phyloP scores from a whole-genome alignment of 345 rosid species.

The Excoecaria agallocha region DNA sequence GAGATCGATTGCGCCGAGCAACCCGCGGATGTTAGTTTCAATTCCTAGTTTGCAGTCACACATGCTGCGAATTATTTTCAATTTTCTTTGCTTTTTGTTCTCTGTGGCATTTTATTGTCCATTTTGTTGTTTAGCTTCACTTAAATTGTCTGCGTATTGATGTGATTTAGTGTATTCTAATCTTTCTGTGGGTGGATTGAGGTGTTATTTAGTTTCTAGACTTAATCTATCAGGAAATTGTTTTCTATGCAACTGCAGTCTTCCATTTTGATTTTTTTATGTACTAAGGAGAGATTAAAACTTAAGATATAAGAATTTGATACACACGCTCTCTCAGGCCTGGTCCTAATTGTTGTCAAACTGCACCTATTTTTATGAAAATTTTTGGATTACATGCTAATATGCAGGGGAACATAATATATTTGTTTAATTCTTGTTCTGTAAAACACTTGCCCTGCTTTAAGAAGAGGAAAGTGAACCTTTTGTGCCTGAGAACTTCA shows the following conservation, averaged over 20 bases:
- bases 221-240: too few species aligned
- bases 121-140: background rate
- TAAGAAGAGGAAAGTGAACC: too few species aligned
- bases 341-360: background rate
- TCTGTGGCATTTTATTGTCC: background rate
- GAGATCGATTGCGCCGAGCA: conserved; percentile 53
- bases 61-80: background rate
- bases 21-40: conserved; percentile 23
- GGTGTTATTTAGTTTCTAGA: too few species aligned
- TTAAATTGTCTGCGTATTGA: background rate
- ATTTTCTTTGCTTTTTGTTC: background rate
- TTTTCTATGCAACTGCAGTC: background rate
- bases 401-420: background rate
- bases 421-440: too few species aligned
- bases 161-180: background rate
- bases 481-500: too few species aligned
- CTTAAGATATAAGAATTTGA: background rate
- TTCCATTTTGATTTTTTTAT: background rate
- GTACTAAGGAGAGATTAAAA: background rate
- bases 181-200: background rate
- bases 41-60: background rate
- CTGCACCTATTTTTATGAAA: too few species aligned
- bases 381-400: background rate
- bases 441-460: too few species aligned
- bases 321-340: too few species aligned